Percentiles rank a stretch among this genome's conserved stretches.
phyloP scores from a whole-genome alignment of 2,329 filamentous ascomycete genomes.

The Pezizomycotina sp. region DNA sequence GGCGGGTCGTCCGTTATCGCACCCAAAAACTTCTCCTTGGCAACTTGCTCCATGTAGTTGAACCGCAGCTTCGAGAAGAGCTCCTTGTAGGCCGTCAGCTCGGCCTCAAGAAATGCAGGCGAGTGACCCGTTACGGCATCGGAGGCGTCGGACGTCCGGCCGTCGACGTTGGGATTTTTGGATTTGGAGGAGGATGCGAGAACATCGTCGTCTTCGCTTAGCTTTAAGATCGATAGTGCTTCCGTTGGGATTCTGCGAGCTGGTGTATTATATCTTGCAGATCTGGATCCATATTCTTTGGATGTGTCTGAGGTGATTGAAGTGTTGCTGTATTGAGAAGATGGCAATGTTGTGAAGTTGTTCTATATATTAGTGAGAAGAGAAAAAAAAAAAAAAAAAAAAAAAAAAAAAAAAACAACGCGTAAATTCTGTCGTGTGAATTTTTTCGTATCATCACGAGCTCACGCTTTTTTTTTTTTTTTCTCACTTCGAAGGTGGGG shows the following conservation, averaged over 20 bases:
- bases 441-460: too few species aligned
- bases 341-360: conserved; percentile 3
- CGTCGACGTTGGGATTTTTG: conserved; percentile 49
- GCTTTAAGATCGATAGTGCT: conserved; percentile 9
- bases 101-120: conserved; percentile 64
- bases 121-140: conserved; percentile 37
- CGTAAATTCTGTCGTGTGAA: too few species aligned
- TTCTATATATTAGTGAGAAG: conserved; percentile 1
- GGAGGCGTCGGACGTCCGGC: conserved; percentile 56
- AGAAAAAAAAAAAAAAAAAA: background rate
- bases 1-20: conserved; percentile 83
- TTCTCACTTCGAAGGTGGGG: too few species aligned
- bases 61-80: conserved; percentile 92
- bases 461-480: too few species aligned
- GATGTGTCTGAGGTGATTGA: conserved; percentile 5
- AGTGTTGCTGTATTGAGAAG: conserved; percentile 2
- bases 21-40: conserved; percentile 93
- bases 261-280: conserved; percentile 2
- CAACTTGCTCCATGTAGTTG: conserved; percentile 94
- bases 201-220: conserved; percentile 12
- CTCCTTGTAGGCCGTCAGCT: conserved; percentile 81
- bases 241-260: background rate
- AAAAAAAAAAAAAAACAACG: too few species aligned
- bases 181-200: conserved; percentile 20
- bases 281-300: conserved; percentile 9